phyloP scores from a whole-genome alignment of 1,139 yeast species.

The Blastobotrys proliferans region DNA sequence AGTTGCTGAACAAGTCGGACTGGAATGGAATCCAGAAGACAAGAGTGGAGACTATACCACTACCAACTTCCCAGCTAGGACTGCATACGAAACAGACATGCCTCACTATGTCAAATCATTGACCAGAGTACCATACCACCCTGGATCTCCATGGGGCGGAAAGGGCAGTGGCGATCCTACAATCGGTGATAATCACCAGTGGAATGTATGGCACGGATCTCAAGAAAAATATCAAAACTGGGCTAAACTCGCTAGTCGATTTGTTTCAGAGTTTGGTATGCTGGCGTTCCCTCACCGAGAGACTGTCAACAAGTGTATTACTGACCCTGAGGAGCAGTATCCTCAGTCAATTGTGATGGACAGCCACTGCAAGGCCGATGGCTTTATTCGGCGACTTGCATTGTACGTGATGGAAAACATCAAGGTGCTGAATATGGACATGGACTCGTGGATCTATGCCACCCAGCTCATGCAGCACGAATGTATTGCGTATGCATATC shows the following conservation, averaged over 20 bases:
- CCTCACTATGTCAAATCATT: conserved; percentile 33
- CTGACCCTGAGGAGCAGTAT: conserved; percentile 34
- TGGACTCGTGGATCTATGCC: conserved; percentile 44
- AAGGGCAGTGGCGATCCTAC: conserved; percentile 34
- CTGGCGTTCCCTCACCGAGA: conserved; percentile 37
- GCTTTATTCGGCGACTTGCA: conserved; percentile 44
- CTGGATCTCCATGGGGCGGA: conserved; percentile 45
- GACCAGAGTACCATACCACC: conserved; percentile 36
- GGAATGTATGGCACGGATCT: conserved; percentile 49
- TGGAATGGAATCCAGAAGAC: conserved; percentile 17
- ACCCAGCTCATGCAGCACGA: conserved; percentile 51
- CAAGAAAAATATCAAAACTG: conserved; percentile 45
- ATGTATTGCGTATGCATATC: conserved; percentile 45
- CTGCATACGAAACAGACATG: conserved; percentile 38
- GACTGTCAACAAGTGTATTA: conserved; percentile 35
- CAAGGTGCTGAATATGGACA: conserved; percentile 33
- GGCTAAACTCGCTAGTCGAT: conserved; percentile 41
- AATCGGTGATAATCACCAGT: conserved; percentile 45
- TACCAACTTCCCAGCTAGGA: conserved; percentile 21
- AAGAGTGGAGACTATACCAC: conserved; percentile 15
- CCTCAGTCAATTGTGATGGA: conserved; percentile 42
- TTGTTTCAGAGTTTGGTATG: conserved; percentile 48
- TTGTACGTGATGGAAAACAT: conserved; percentile 45
- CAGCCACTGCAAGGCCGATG: conserved; percentile 42
- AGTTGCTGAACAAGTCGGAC: conserved; percentile 17